Conservation (phyloP, 2,329 filamentous ascomycete species). For the Trichoderma sp. region DNA sequence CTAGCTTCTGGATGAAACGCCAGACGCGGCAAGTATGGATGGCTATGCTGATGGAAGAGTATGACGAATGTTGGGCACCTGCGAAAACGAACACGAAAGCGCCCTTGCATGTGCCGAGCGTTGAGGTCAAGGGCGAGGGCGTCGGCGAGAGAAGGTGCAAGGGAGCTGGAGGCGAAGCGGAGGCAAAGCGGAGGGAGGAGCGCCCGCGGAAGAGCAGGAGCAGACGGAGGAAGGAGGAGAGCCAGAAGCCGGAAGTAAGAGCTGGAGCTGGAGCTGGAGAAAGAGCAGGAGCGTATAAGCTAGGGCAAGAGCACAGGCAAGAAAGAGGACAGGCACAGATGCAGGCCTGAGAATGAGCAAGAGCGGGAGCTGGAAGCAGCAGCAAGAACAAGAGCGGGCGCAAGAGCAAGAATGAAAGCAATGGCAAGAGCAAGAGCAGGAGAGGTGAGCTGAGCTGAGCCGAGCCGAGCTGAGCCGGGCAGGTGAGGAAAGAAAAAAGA, state of each 20-base stretch:
- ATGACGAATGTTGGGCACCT: not conserved
- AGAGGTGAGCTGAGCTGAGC: not conserved
- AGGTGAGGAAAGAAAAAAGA: not conserved
- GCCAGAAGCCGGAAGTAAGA: not conserved
- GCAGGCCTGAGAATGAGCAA: not conserved
- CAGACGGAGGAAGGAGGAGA: not conserved
- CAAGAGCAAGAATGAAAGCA: not conserved
- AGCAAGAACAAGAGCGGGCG: not conserved
- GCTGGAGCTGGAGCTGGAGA: not conserved
- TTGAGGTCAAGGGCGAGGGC: not conserved
- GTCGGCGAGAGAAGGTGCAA: constrained; percentile 8
- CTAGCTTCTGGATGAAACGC: not conserved
- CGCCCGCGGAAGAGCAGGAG: not conserved
- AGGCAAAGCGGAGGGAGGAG: constrained; percentile 18
- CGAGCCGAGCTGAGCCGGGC: not conserved
- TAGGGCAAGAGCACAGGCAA: not conserved
- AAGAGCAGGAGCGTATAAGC: not conserved
- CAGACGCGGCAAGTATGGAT: not conserved
- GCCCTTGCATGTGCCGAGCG: not conserved
- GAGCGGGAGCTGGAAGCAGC: not conserved
- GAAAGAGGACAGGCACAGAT: not conserved
- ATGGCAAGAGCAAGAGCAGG: not conserved
- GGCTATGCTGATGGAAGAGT: not conserved
- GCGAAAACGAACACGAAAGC: no score
- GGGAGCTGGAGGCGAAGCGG: constrained; percentile 11